Evolutionary conservation across 345 rosid genomes (phyloP), one percentile per base, ranked within the genome.

Genomic region (Angophora floribunda): DNA sequence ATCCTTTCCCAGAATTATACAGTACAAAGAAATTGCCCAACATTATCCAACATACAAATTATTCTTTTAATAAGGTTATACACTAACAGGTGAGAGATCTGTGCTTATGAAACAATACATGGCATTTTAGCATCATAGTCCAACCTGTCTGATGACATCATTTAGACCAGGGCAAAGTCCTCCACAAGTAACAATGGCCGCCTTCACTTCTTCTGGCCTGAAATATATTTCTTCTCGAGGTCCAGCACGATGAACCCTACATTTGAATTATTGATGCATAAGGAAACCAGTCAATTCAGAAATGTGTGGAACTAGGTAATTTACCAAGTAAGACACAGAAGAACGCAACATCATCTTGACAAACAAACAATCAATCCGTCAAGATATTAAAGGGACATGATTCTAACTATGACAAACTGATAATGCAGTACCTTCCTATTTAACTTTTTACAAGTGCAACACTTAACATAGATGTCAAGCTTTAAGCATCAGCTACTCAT

Each of bases 91-190:
- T 75, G 49, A 75, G 41, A 75, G 82, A 75, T 41, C 82, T 75
- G 82, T 75, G 82, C 49, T 6, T 41, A 41, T 75, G 49, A 10
- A 75, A 75, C 82, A 41, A 75, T 75, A 21, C 49, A 0, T 41
- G 82, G 82, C 82, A 75, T 75, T 75, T 75, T 19, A 75, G 82
- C 82, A 75, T 41, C 82, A 75, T 75, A 75, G 44, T 41, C 47
- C 49, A 41, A 95, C 99, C 86, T 97, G 99, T 93, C 96, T 95
- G 70, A 96, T 97, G 90, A 96, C 97, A 93, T 98, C 98, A 93
- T 97, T 97, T 79, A 97, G 98, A 89, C 98, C 98, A 88, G 98
- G 99, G 92, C 98, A 98, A 80, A 98, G 96, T 57, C 99, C 98
- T 90, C 98, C 98, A 94, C 99, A 98, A 84, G 99, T 98, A 86